phyloP scores from a whole-genome alignment of 2,329 filamentous ascomycete genomes.

The Penicillium sp. region DNA sequence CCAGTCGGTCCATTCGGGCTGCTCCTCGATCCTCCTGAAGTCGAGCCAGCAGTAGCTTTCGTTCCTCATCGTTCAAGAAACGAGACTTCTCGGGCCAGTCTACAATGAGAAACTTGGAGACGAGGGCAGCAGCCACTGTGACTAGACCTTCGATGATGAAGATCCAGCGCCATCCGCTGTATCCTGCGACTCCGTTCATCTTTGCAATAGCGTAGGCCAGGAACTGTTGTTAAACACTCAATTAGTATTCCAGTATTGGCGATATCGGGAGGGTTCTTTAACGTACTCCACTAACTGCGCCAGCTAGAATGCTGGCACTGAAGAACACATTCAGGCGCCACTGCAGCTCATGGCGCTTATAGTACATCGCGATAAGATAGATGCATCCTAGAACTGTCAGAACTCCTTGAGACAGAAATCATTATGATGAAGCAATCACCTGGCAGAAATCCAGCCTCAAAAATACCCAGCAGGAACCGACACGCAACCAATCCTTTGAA shows the following conservation, averaged over 20 bases:
- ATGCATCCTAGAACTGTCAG: constrained; percentile 34
- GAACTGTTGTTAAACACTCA: constrained; percentile 29
- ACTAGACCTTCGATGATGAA: constrained; percentile 58
- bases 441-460: constrained; percentile 49
- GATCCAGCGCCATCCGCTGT: constrained; percentile 54
- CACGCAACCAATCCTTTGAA: constrained; percentile 49
- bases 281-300: constrained; percentile 48
- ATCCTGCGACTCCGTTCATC: constrained; percentile 50
- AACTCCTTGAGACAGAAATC: background rate
- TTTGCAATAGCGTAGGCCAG: constrained; percentile 52
- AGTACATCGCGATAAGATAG: constrained; percentile 48
- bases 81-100: constrained; percentile 54
- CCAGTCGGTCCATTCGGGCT: constrained; percentile 60
- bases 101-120: constrained; percentile 57
- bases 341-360: constrained; percentile 49
- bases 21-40: constrained; percentile 52
- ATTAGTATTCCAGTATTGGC: background rate
- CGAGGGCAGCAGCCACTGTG: constrained; percentile 55
- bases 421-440: constrained; percentile 28
- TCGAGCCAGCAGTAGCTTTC: constrained; percentile 50
- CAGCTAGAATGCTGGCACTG: constrained; percentile 46
- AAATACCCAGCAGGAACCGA: constrained; percentile 45
- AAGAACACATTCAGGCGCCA: constrained; percentile 46
- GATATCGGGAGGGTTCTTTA: background rate
- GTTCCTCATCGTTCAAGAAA: constrained; percentile 57